phyloP scores from a whole-genome alignment of 345 rosid species.

The Lepidium aucheri region DNA sequence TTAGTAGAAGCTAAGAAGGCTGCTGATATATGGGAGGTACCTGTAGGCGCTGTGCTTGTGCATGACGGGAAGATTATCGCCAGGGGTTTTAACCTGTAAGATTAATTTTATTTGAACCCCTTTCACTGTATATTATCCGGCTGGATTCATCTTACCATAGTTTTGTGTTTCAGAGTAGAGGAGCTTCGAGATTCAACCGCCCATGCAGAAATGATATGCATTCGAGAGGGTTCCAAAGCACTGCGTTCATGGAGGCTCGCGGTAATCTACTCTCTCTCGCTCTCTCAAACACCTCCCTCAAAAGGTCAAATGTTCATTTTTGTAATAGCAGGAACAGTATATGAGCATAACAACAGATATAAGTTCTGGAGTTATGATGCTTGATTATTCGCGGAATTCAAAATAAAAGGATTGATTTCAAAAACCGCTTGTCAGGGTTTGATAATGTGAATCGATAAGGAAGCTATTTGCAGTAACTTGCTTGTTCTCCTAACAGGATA shows the following conservation, averaged over 20 bases:
- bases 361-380: neutral
- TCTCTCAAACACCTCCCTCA: neutral
- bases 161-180: constrained; percentile 67
- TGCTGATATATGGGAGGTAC: constrained; percentile 96
- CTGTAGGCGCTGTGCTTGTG: constrained; percentile 93
- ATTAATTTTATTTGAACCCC: constrained; percentile 2
- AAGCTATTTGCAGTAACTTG: neutral
- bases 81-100: constrained; percentile 91
- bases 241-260: constrained; percentile 83
- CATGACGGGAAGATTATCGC: constrained; percentile 84
- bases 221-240: constrained; percentile 75
- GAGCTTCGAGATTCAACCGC: constrained; percentile 93
- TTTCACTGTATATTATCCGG: neutral
- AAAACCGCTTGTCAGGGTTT: neutral
- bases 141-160: neutral
- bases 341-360: neutral
- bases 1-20: constrained; percentile 88
- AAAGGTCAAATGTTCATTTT: neutral
- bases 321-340: neutral
- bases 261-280: constrained; percentile 37
- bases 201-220: constrained; percentile 95
- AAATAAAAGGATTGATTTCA: neutral
- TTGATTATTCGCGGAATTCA: neutral
- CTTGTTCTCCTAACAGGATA: constrained; percentile 37
- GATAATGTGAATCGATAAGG: neutral